Evolutionary conservation across 1,284 basidiomycete genomes (phyloP), one percentile per base, ranked within the genome.

Genomic region (Xerocomus nothofagi): DNA sequence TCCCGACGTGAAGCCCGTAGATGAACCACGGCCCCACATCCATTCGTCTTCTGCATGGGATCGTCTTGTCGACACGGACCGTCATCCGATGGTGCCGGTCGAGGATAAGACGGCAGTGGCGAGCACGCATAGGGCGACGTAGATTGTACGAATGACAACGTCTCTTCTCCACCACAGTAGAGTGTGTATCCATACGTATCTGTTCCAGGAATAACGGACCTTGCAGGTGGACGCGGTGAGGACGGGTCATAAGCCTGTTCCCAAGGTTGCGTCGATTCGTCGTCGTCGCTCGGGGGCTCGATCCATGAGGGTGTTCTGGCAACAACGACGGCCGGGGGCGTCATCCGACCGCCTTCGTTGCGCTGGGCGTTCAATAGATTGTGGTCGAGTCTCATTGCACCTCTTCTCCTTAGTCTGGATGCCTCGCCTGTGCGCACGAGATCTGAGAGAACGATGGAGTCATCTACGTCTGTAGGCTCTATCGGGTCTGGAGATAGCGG

Each of bases 391-490:
- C 82, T 74, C 73, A 88, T 78, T 43, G 86, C 86, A 20, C 86
- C 86, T 57, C 86, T 69, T 49, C 86, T 71, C n/a, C 86, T 76
- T 32, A 88, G 67, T 7, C 86, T 73, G 15, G 86, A 88, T 0
- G 83, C 81, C 61, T 88, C 86, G 11, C 81, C 86, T 1, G 81
- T 81, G 43, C 80, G 76, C 8, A 88, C 73, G 40, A 88, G 74
- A 64, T 88, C 85, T 3, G 82, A 84, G 47, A 88, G 76, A 20
- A 86, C 76, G 48, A 88, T 81, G 24, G 81, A 77, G 60, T 82
- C 82, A 60, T 88, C 85, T 2, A 72, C 75, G 55, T 86, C 80
- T 32, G 66, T 61, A 6, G 57, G 66, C 15, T 70, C 57, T n/a
- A 62, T 37, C 18, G 34, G 29, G 14, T 65, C 68, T 40, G 53